Conservation (phyloP, 208 protist species). For the Crithidia expoeki region DNA sequence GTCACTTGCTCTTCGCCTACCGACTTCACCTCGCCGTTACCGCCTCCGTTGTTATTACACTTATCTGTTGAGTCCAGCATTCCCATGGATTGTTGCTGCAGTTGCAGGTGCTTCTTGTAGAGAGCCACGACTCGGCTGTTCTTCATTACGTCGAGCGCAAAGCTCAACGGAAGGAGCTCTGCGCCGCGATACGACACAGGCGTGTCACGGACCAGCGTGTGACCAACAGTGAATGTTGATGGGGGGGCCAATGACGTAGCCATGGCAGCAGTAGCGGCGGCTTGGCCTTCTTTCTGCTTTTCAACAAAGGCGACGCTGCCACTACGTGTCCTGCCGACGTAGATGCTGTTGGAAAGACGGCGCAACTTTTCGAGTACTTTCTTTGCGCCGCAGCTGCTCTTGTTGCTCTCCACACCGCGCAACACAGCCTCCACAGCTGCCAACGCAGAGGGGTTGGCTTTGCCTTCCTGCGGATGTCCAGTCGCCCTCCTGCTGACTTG, state of each 20-base stretch:
- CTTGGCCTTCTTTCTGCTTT: background rate
- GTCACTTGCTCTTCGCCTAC: too few species aligned
- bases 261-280: background rate
- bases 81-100: conserved; percentile 26
- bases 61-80: too few species aligned
- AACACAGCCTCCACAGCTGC: background rate
- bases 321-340: background rate
- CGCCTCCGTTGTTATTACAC: conserved; percentile 4
- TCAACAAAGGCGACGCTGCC: background rate
- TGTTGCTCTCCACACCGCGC: background rate
- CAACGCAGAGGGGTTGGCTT: background rate
- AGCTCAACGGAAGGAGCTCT: conserved; percentile 55
- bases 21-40: too few species aligned
- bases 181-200: conserved; percentile 38
- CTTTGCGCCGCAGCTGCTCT: background rate
- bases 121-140: conserved; percentile 30
- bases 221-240: background rate
- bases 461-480: too few species aligned
- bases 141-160: conserved; percentile 50
- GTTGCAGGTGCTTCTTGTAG: conserved; percentile 26
- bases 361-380: background rate
- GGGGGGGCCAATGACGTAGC: background rate
- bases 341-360: background rate
- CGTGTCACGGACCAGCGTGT: background rate
- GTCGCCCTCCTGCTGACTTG: conserved; percentile 1